A percentile compares a stretch with the other conserved stretches of the same genome.
Conservation (phyloP, 1,139 yeast species). For the Nadsonia commutata region DNA sequence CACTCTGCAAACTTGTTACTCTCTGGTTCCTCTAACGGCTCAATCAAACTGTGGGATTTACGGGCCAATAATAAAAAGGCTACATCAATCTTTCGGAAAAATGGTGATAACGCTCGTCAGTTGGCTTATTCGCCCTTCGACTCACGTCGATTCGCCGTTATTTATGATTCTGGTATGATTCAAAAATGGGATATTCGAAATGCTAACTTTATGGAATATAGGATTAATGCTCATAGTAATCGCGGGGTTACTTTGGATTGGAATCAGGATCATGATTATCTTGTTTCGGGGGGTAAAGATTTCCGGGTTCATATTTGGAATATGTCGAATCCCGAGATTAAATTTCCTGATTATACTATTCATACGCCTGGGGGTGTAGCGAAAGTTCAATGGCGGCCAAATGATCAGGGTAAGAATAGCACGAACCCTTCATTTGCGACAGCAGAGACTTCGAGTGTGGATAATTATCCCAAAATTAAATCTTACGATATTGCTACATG, state of each 20-base stretch:
- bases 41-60: constrained; percentile 78
- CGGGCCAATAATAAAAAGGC: constrained; percentile 39
- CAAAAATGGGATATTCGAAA: constrained; percentile 72
- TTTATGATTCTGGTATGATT: constrained; percentile 81
- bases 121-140: constrained; percentile 28
- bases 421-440: constrained; percentile 6
- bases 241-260: constrained; percentile 82
- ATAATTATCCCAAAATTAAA: constrained; percentile 11
- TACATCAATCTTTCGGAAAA: constrained; percentile 32
- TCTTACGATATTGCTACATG: constrained; percentile 60
- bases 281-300: constrained; percentile 90
- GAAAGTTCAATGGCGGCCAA: constrained; percentile 51
- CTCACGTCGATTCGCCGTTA: constrained; percentile 42
- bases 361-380: constrained; percentile 65
- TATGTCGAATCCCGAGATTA: constrained; percentile 28
- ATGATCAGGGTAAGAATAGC: constrained; percentile 10
- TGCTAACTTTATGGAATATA: constrained; percentile 34
- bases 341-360: constrained; percentile 55
- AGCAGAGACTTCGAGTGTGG: background rate
- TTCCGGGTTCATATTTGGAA: constrained; percentile 74
- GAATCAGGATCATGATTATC: constrained; percentile 72
- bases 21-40: constrained; percentile 88
- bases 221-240: constrained; percentile 81
- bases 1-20: constrained; percentile 44
- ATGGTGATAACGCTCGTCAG: constrained; percentile 28